These are phyloP conservation scores for Ustilago tritici DNA, from an alignment of 1,284 basidiomycete species.

Conservation along the genomic window DNA sequence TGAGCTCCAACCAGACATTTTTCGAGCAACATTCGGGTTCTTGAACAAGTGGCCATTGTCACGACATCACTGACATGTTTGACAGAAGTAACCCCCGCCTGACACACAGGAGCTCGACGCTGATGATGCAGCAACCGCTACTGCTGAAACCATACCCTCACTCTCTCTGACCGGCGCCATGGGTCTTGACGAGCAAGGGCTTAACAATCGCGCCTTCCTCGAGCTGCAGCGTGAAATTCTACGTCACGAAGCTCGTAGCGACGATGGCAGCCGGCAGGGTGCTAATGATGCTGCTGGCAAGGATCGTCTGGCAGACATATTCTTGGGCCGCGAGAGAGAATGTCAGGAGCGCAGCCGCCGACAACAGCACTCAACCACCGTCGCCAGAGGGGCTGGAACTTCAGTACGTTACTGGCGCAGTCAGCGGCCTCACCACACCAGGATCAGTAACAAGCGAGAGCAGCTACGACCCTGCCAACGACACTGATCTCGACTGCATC, in stretches of 20 bases:
- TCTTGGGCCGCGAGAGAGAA: constrained; percentile 42
- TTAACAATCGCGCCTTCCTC: constrained; percentile 62
- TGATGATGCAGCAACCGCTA: neutral
- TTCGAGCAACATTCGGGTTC: too few relatives aligned
- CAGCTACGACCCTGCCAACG: constrained; percentile 64
- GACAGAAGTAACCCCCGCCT: too few relatives aligned
- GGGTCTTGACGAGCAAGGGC: constrained; percentile 61
- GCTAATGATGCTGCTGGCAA: constrained; percentile 20
- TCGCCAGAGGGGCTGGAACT: constrained; percentile 10
- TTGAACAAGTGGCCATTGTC: too few relatives aligned
- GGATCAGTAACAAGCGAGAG: constrained; percentile 54
- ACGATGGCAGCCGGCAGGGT: constrained; percentile 41
- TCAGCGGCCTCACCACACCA: constrained; percentile 58
- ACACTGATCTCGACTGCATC: constrained; percentile 58
- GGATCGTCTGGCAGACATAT: constrained; percentile 31
- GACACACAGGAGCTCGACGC: neutral
- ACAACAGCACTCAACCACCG: neutral
- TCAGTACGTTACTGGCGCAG: constrained; percentile 20
- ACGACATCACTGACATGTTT: too few relatives aligned
- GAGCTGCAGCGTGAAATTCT: constrained; percentile 62
- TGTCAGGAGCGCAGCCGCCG: constrained; percentile 27
- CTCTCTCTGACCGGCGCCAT: constrained; percentile 56
- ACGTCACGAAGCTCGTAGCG: constrained; percentile 51
- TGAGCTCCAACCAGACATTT: too few relatives aligned
- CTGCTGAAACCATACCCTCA: constrained; percentile 27